Evolutionary conservation across 345 rosid genomes (phyloP), one percentile per base, ranked within the genome.

Genomic region (Citrus maxima): DNA sequence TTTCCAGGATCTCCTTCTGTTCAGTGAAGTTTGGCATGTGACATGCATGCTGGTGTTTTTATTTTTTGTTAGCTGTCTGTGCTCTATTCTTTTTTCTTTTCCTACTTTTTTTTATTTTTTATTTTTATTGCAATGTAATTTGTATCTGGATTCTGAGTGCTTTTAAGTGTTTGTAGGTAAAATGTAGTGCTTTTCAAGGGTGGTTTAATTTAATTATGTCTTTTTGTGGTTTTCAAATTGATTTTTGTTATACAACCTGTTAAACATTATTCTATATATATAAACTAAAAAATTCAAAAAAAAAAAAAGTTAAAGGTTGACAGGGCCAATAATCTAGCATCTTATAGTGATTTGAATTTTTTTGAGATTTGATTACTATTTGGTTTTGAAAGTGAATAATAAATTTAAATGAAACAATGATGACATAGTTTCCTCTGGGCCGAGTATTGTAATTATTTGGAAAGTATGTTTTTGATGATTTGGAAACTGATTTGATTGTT

Each of bases 401-500:
- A 22, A 18, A 69, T 40, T 46, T 70, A 32, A 66, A 70, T 54
- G 21, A 54, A 54, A 16, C 58, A 54, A 5, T 49, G 28, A 21
- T 75, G 27, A 13, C 28, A n/a, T n/a, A 67, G 10, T 76, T 37
- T 55, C 73, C 18, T 14, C 25, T n/a, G 51, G 30, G 18, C 54
- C 7, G 35, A 42, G 8, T 34, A 42, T 67, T 65, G 72, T 6
- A 56, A 67, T 8, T 75, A 18, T 40, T 46, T 77, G 56, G 51
- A 35, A 8, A 18, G 56, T 16, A 55, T 6, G 38, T 65, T 60
- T 27, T 63, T 3, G 24, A 58, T 61, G 70, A 80, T 67, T 78
- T 73, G 76, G 61, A 61, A 77, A 64, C 77, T 70, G 73, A 66
- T 77, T 75, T 70, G 74, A 28, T 75, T 72, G 56, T 74, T 82